Conservation (phyloP, 352 stramenopile species). For the Phytophthora parvispora region DNA sequence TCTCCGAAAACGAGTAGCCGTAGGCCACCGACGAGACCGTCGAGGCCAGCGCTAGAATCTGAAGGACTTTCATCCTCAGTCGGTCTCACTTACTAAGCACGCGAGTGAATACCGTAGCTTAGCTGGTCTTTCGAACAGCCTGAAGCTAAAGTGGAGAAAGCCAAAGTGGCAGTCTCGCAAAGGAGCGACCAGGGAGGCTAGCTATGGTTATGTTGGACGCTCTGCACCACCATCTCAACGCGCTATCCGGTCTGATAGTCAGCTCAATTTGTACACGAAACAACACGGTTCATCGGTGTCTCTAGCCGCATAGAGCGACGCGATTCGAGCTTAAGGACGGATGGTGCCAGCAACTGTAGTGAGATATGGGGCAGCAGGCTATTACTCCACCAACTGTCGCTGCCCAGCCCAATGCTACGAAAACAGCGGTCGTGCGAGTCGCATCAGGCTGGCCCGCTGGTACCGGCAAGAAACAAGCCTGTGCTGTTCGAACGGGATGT, state of each 20-base stretch:
- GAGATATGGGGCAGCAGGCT: conserved; percentile 13
- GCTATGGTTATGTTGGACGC: conserved; percentile 10
- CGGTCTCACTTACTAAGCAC: conserved; percentile 10
- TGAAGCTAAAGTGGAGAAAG: conserved; percentile 18
- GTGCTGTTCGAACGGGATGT: conserved; percentile 39
- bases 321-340: conserved; percentile 1
- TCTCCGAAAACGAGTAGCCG: conserved; percentile 43
- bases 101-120: conserved; percentile 8
- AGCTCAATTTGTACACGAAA: conserved; percentile 1
- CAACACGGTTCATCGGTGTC: conserved; percentile 5
- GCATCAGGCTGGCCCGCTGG: neutral
- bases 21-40: conserved; percentile 11
- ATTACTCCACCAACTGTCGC: conserved; percentile 2
- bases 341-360: conserved; percentile 1
- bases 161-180: conserved; percentile 34
- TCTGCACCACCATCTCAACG: conserved; percentile 28
- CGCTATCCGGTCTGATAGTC: conserved; percentile 20
- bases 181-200: conserved; percentile 14
- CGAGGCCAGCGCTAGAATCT: conserved; percentile 25
- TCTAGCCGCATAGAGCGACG: neutral
- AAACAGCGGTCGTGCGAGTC: conserved; percentile 26
- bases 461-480: conserved; percentile 7
- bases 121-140: conserved; percentile 5
- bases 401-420: conserved; percentile 14
- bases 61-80: conserved; percentile 24